Conservation (phyloP, 345 rosid species). For the Citrus trifoliata region DNA sequence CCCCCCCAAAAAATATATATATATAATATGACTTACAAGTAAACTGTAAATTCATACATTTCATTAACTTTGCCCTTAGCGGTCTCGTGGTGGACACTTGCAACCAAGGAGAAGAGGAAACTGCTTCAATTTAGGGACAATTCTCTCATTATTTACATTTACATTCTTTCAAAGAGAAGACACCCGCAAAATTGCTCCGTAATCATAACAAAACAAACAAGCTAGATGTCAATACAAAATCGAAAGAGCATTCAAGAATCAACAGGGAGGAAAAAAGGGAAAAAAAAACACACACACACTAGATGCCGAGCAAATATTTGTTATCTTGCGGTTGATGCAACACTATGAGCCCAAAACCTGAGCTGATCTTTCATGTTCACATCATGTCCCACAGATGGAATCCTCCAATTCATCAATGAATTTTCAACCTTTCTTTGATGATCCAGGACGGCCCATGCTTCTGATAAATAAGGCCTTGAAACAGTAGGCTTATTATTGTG, state of each 20-base stretch:
- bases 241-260: not conserved
- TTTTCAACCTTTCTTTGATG: constrained; percentile 26
- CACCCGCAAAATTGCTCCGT: not conserved
- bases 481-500: constrained; percentile 4
- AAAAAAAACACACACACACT: no score
- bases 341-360: constrained; percentile 65
- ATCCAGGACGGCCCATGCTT: constrained; percentile 50
- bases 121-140: not conserved
- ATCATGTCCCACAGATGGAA: constrained; percentile 36
- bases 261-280: not conserved
- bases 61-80: not conserved
- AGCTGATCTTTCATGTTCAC: constrained; percentile 55
- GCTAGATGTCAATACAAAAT: not conserved
- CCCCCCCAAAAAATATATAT: no score
- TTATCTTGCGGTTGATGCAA: constrained; percentile 60
- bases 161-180: not conserved
- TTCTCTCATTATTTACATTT: constrained; percentile 4
- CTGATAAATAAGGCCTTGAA: constrained; percentile 59
- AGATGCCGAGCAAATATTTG: not conserved
- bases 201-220: not conserved
- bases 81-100: not conserved
- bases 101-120: not conserved
- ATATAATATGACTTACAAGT: not conserved
- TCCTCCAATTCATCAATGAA: constrained; percentile 39
- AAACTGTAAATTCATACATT: not conserved